Evolutionary conservation across 495 filamentous ascomycete species (phyloP).

Genomic region (Penicillium canariense): DNA sequence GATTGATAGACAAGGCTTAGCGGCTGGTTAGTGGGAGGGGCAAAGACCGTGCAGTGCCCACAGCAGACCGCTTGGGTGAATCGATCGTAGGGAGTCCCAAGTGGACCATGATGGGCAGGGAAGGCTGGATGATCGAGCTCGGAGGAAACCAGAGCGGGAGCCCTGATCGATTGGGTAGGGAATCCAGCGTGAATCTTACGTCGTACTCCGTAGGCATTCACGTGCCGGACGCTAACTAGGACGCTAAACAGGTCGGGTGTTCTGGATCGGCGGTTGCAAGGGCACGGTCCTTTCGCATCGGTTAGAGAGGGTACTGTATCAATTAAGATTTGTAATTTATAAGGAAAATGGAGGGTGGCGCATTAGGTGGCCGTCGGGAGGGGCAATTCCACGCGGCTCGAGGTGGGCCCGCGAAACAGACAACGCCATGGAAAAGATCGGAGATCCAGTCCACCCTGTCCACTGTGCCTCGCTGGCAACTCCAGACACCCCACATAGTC

Average conservation of each 20-base stretch:
- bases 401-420: not conserved
- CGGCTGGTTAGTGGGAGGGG: not conserved
- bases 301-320: not conserved
- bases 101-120: conserved; percentile 1
- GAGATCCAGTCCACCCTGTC: not conserved
- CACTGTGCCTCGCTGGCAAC: no score
- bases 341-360: no score
- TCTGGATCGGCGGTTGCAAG: no score
- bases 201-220: no score
- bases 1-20: not conserved
- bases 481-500: not conserved
- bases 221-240: no score
- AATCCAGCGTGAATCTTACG: no score
- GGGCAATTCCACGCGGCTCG: not conserved
- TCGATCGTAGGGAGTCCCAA: no score
- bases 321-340: no score
- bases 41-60: not conserved
- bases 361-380: no score
- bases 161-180: not conserved
- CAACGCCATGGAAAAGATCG: not conserved
- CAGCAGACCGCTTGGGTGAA: not conserved
- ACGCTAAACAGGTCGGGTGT: no score
- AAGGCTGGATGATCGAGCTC: not conserved
- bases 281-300: no score
- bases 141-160: not conserved